A percentile compares a stretch with the other conserved stretches of the same genome.
Evolutionary conservation across 2,329 filamentous ascomycete species (phyloP).

Genomic region (Arthroderma sp.): DNA sequence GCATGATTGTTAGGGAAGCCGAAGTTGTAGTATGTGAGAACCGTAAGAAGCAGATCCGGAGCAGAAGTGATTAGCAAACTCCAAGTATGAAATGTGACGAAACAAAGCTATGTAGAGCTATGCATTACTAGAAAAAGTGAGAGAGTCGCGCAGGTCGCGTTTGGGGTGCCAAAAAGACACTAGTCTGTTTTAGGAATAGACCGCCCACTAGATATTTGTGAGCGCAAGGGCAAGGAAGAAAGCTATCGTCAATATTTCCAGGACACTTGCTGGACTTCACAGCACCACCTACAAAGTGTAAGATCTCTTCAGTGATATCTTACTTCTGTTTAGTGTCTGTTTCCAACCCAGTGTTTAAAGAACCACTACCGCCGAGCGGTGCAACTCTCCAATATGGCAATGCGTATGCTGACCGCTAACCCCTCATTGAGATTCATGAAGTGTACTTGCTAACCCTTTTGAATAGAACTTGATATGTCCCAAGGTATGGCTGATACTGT

Average conservation of each 20-base stretch:
- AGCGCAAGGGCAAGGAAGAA: too few species aligned
- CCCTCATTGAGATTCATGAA: slow-evolving; percentile 1
- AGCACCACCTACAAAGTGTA: too few species aligned
- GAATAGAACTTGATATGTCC: slow-evolving; percentile 35
- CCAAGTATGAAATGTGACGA: too few species aligned
- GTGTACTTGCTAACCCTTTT: slow-evolving; percentile 14
- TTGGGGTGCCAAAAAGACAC: neutral
- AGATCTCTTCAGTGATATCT: too few species aligned
- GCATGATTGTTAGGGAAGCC: too few species aligned
- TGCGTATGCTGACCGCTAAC: slow-evolving; percentile 32
- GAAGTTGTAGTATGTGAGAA: too few species aligned
- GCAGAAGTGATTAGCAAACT: too few species aligned
- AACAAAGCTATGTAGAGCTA: too few species aligned
- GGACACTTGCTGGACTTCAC: neutral
- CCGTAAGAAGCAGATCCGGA: too few species aligned
- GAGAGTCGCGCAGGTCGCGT: neutral
- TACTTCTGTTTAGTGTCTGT: too few species aligned
- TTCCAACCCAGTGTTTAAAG: neutral
- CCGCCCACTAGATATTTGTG: neutral
- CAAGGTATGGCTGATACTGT: slow-evolving; percentile 22
- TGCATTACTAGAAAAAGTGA: too few species aligned
- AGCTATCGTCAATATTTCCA: neutral
- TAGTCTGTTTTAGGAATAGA: slow-evolving; percentile 1
- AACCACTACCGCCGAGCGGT: slow-evolving; percentile 14
- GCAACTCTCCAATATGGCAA: slow-evolving; percentile 31